phyloP scores from a whole-genome alignment of 2,329 filamentous ascomycete species.

The Phialemonium atrogriseum region DNA sequence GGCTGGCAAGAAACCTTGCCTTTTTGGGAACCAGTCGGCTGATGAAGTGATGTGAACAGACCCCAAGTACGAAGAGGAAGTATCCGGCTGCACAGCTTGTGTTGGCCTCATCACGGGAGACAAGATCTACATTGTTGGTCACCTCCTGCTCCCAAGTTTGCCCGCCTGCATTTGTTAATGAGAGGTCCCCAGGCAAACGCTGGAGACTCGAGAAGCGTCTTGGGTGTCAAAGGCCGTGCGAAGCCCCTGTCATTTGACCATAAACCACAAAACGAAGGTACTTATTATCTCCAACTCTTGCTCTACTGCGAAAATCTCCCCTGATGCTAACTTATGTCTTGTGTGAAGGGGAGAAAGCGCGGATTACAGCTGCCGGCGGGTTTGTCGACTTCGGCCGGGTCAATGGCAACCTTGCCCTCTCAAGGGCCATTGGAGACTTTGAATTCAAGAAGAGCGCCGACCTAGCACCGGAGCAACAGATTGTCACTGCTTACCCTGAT shows the following conservation, averaged over 20 bases:
- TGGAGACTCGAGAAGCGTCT: slow-evolving; percentile 87
- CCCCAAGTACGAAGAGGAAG: slow-evolving; percentile 93
- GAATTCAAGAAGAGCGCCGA: slow-evolving; percentile 99
- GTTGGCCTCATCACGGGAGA: slow-evolving; percentile 81
- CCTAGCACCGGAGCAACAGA: slow-evolving; percentile 94
- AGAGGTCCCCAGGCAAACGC: slow-evolving; percentile 69
- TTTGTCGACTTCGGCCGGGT: slow-evolving; percentile 98
- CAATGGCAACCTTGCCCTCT: slow-evolving; percentile 94
- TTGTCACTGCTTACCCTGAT: slow-evolving; percentile 94
- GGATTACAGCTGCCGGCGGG: slow-evolving; percentile 90
- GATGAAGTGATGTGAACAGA: slow-evolving; percentile 45
- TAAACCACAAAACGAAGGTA: slow-evolving; percentile 97
- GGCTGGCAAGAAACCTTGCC: too few relatives aligned
- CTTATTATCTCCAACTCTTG: slow-evolving; percentile 12
- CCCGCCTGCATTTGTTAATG: slow-evolving; percentile 11
- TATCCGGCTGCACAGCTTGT: slow-evolving; percentile 94
- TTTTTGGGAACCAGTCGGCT: too few relatives aligned
- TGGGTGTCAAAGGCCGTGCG: slow-evolving; percentile 93
- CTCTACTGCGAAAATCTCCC: too few relatives aligned
- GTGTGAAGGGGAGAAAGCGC: slow-evolving; percentile 74
- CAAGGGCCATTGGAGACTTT: slow-evolving; percentile 95
- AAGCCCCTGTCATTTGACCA: slow-evolving; percentile 99
- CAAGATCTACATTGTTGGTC: slow-evolving; percentile 90
- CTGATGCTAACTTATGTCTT: not conserved
- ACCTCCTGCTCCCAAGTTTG: slow-evolving; percentile 10